phyloP scores from a whole-genome alignment of 2,329 filamentous ascomycete species.

The Phyllosticta citribraziliensis region DNA sequence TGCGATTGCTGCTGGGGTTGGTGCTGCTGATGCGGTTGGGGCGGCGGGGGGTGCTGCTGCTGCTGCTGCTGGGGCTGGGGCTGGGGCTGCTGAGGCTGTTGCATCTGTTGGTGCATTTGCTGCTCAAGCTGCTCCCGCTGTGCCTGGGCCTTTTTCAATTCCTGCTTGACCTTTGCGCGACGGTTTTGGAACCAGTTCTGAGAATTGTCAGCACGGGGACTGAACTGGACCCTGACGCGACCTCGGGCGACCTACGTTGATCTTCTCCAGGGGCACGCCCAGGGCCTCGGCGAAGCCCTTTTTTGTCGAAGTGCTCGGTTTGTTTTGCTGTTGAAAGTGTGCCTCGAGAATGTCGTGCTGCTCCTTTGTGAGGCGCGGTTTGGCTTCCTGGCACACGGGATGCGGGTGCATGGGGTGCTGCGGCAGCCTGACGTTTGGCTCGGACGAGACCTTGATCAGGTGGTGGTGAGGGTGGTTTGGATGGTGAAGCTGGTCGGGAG shows the following conservation, averaged over 20 bases:
- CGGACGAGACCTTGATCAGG: conserved; percentile 9
- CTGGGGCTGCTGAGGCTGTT: not conserved
- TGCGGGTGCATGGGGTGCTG: not conserved
- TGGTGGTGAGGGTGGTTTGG: conserved; percentile 5
- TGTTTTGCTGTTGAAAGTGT: conserved; percentile 39
- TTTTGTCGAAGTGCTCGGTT: conserved; percentile 41
- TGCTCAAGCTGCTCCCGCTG: conserved; percentile 14
- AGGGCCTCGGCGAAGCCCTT: conserved; percentile 40
- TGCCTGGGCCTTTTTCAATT: conserved; percentile 35
- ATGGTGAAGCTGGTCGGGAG: not conserved
- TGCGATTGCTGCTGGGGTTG: conserved; percentile 1
- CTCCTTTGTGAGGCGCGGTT: conserved; percentile 43
- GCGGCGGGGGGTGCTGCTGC: not conserved
- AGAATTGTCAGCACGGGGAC: conserved; percentile 21
- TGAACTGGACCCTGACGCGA: not conserved
- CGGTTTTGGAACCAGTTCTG: conserved; percentile 48
- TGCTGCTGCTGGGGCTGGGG: not conserved
- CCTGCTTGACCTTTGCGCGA: conserved; percentile 43
- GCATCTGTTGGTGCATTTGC: conserved; percentile 21
- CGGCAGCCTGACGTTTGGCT: conserved; percentile 9
- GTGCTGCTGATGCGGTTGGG: not conserved
- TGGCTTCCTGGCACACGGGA: conserved; percentile 29
- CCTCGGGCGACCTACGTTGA: conserved; percentile 35
- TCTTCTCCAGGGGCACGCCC: conserved; percentile 42
- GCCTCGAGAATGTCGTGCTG: conserved; percentile 43